Evolutionary conservation across 257 asterid genomes (phyloP).

Genomic region (Solanum dulcamara): DNA sequence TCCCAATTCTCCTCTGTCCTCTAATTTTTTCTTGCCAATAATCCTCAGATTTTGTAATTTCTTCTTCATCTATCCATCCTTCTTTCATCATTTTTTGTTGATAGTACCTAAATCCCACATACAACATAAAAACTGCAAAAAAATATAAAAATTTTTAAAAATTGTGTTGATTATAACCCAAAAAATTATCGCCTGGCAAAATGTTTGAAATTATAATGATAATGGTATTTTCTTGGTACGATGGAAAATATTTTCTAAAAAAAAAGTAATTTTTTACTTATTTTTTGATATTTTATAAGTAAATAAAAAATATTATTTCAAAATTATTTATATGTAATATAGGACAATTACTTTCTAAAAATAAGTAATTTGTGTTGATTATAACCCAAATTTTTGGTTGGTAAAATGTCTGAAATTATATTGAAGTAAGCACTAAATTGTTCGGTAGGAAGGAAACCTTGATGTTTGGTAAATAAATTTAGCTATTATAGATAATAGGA

Average conservation of each 20-base stretch:
- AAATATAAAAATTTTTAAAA: not conserved
- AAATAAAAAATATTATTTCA: not conserved
- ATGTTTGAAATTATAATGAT: too few species aligned
- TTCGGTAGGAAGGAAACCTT: not conserved
- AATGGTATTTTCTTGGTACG: not conserved
- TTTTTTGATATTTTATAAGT: not conserved
- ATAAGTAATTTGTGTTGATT: not conserved
- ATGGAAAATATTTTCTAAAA: not conserved
- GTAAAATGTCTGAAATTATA: not conserved
- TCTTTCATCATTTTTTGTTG: constrained; percentile 38
- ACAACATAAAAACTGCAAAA: constrained; percentile 71
- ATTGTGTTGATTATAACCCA: too few species aligned
- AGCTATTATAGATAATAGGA: too few species aligned
- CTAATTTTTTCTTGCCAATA: constrained; percentile 12
- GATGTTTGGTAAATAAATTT: too few species aligned
- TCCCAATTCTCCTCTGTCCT: constrained; percentile 3
- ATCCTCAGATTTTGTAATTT: not conserved
- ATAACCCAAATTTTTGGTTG: not conserved
- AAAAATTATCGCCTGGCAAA: too few species aligned
- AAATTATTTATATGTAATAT: not conserved
- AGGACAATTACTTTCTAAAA: not conserved
- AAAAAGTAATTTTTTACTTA: not conserved
- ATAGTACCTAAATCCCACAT: constrained; percentile 78
- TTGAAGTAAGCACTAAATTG: not conserved
- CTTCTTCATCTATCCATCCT: constrained; percentile 12